Base-by-base conservation (phyloP, 2,329 filamentous ascomycete species). In the Trichoderma pleuroti region DNA sequence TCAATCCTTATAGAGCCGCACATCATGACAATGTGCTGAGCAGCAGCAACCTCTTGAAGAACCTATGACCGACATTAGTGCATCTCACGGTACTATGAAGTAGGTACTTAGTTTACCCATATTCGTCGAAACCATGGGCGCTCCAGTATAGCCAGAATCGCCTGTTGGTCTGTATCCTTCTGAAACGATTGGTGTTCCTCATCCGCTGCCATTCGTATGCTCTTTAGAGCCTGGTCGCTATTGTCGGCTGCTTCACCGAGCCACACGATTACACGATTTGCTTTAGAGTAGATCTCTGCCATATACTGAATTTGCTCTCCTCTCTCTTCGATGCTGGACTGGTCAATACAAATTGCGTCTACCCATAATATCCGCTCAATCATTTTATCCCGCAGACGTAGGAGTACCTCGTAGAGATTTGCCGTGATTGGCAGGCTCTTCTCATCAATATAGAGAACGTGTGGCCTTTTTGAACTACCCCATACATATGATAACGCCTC, bases 1-100 rank as follows among this genome's bases (percentile, higher is more conserved):
- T 72, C 69, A 26, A 72, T 68, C 10, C 52, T 66, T 10, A 14
- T 36, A 10, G 57, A 60, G 11, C 69, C 69, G 11, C 68, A 72
- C 56, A 34, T 60, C 10, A 72, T 68, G 18, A 72, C 14, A 32
- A 72, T 68, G 14, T 71, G 69, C 5, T 70, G 71, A 56, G 71
- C 71, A 21, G 71, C 71, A 14, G 71, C 71, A 28, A 71, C 64
- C n/a, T 72, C 71, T 56, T 72, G 71, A 24, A 72, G 69, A 0
- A 72, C 62, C 71, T 70, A 59, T 39, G 10, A n/a, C 6, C 0
- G 11, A 5, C 9, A 39, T 63, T 16, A 63, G 7, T 54, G 11
- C 9, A 0, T 16, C 8, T 18, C 26, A 16, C 16, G 0, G 0
- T 1, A 52, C 5, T 3, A 2, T 14, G 3, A 21, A 11, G 11